A percentile compares a stretch with the other conserved stretches of the same genome.
These are phyloP conservation scores for Naematelia encephala DNA, from an alignment of 768 basidiomycete species.

Conservation along the genomic window DNA sequence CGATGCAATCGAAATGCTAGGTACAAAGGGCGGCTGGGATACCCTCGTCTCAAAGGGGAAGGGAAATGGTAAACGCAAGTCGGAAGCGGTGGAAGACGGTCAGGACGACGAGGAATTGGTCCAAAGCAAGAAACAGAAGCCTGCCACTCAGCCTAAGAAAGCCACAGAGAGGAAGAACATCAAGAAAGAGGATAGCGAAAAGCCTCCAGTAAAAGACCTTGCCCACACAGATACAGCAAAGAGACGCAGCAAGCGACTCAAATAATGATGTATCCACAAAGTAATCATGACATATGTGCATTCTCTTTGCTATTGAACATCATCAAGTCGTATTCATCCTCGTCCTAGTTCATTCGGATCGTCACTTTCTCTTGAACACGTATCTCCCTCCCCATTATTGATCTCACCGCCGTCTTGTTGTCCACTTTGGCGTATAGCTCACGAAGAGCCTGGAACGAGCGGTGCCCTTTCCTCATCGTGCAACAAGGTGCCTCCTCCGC, in stretches of 20 bases:
- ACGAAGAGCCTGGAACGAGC: constrained; percentile 56
- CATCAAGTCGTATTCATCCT: not conserved
- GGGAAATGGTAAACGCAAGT: not conserved
- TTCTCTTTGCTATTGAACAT: not conserved
- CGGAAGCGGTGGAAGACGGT: constrained; percentile 2
- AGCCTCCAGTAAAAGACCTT: not conserved
- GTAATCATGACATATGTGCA: not conserved
- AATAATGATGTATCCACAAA: constrained; percentile 5
- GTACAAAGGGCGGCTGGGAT: constrained; percentile 76
- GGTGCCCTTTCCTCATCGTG: constrained; percentile 86
- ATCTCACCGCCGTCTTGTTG: not conserved
- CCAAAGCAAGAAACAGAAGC: not conserved
- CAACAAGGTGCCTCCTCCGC: constrained; percentile 59
- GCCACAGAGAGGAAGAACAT: not conserved
- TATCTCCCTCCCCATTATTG: not conserved
- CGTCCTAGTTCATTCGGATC: not conserved
- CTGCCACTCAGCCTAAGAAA: not conserved
- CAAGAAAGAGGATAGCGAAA: constrained; percentile 1
- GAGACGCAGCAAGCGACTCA: constrained; percentile 24
- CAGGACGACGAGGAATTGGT: not conserved
- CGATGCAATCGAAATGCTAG: constrained; percentile 61
- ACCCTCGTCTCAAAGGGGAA: constrained; percentile 13
- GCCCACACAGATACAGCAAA: constrained; percentile 3
- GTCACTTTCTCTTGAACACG: not conserved
- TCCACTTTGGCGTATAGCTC: not conserved